phyloP scores from a whole-genome alignment of 768 basidiomycete species.

The Amanita fuliginea region DNA sequence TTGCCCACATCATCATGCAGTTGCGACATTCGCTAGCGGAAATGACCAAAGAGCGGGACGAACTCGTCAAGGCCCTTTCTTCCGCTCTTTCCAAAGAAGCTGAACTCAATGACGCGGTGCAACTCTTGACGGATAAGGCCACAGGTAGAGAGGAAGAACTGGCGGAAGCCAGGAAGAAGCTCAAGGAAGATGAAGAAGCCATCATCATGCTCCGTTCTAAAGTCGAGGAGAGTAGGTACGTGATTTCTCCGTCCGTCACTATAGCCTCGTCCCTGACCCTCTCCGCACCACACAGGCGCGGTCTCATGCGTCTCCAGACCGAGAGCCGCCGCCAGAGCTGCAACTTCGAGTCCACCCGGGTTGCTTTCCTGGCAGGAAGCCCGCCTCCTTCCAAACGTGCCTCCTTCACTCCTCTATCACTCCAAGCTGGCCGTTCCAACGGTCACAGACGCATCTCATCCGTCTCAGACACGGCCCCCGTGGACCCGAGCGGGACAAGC shows the following conservation, averaged over 20 bases:
- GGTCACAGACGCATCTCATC: conserved; percentile 67
- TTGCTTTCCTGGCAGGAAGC: conserved; percentile 37
- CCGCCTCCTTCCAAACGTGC: conserved; percentile 56
- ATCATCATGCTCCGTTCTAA: conserved; percentile 69
- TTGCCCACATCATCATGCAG: conserved; percentile 67
- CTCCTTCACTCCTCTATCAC: conserved; percentile 63
- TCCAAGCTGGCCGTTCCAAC: conserved; percentile 26
- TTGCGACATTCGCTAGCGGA: conserved; percentile 56
- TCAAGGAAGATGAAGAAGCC: conserved; percentile 67
- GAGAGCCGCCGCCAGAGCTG: conserved; percentile 60
- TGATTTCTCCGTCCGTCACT: conserved; percentile 2
- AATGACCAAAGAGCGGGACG: conserved; percentile 63
- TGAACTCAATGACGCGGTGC: conserved; percentile 50
- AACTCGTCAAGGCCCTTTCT: conserved; percentile 41
- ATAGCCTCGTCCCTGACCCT: background rate
- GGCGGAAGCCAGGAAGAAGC: conserved; percentile 34
- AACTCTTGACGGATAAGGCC: conserved; percentile 57
- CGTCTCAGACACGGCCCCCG: conserved; percentile 47
- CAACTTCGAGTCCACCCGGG: conserved; percentile 16
- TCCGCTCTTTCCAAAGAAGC: conserved; percentile 43
- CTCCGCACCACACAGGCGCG: conserved; percentile 42
- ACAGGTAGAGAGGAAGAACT: conserved; percentile 47
- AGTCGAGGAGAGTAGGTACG: conserved; percentile 79
- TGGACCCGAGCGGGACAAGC: conserved; percentile 22
- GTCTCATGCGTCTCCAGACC: conserved; percentile 77